A percentile compares a stretch with the other conserved stretches of the same genome.
phyloP scores from a whole-genome alignment of 495 filamentous ascomycete genomes.

The Aspergillus hancockii region DNA sequence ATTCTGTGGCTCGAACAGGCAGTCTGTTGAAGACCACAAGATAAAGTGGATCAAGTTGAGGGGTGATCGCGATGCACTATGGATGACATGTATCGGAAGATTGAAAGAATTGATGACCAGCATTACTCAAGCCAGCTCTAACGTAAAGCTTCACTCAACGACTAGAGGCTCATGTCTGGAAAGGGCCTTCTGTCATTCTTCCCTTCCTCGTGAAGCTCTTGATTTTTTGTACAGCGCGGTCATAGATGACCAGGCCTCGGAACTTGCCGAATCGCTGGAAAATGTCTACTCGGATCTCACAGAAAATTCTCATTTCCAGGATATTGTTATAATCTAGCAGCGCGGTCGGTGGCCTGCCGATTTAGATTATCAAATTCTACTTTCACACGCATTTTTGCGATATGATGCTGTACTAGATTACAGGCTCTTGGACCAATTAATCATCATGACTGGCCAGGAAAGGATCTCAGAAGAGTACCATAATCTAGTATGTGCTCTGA shows the following conservation, averaged over 20 bases:
- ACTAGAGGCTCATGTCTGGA: background rate
- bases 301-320: too few relatives aligned
- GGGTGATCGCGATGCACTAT: slow-evolving; percentile 3
- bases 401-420: slow-evolving; percentile 1
- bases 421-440: slow-evolving; percentile 4
- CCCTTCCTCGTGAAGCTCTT: background rate
- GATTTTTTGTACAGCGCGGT: background rate
- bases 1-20: background rate
- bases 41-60: slow-evolving; percentile 2
- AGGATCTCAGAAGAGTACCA: background rate
- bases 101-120: background rate
- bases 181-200: background rate
- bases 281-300: too few relatives aligned
- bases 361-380: too few relatives aligned
- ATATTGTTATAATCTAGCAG: too few relatives aligned
- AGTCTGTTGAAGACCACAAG: slow-evolving; percentile 4
- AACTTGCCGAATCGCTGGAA: background rate
- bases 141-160: background rate
- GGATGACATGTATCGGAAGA: background rate
- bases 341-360: too few relatives aligned
- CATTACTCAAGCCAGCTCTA: background rate
- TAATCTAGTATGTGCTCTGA: background rate
- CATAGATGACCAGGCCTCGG: background rate
- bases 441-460: background rate
- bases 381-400: slow-evolving; percentile 3